Evolutionary conservation across 352 stramenopile genomes (phyloP).

Genomic region (Hyaloperonospora arabidopsidis): DNA sequence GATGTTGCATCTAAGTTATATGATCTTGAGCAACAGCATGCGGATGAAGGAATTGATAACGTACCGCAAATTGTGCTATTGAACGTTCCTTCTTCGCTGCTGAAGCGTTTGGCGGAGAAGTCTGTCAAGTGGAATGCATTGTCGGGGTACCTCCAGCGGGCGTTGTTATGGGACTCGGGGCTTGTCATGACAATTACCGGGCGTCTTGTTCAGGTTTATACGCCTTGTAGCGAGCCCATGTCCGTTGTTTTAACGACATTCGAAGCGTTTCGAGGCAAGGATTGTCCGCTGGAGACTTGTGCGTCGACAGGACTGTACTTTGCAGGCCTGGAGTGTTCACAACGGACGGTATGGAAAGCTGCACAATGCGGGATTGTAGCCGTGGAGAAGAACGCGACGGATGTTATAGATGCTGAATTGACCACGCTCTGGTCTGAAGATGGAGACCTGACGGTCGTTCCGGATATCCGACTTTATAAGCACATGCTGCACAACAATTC

Average conservation of each 20-base stretch:
- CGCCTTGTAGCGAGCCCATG: constrained; percentile 45
- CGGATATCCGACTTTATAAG: constrained; percentile 35
- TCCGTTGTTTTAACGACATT: constrained; percentile 32
- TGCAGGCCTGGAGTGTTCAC: constrained; percentile 27
- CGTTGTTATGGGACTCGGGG: constrained; percentile 45
- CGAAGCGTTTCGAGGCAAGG: constrained; percentile 26
- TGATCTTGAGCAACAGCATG: constrained; percentile 10
- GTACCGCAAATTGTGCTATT: constrained; percentile 15
- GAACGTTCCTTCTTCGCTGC: constrained; percentile 21
- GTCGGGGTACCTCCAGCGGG: constrained; percentile 39
- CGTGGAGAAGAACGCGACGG: constrained; percentile 21
- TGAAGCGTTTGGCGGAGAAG: constrained; percentile 21
- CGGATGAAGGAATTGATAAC: neutral
- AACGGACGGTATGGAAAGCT: constrained; percentile 11
- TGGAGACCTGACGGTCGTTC: constrained; percentile 16
- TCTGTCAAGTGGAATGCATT: constrained; percentile 26
- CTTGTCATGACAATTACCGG: constrained; percentile 33
- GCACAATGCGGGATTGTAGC: constrained; percentile 28
- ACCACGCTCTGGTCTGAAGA: constrained; percentile 44
- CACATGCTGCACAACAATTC: constrained; percentile 10
- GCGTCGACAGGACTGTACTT: constrained; percentile 29
- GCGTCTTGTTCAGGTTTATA: constrained; percentile 37
- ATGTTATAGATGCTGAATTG: constrained; percentile 7
- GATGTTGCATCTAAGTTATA: constrained; percentile 25
- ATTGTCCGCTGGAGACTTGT: constrained; percentile 27